phyloP scores from a whole-genome alignment of 1,284 basidiomycete genomes.

The Boletus smithii region DNA sequence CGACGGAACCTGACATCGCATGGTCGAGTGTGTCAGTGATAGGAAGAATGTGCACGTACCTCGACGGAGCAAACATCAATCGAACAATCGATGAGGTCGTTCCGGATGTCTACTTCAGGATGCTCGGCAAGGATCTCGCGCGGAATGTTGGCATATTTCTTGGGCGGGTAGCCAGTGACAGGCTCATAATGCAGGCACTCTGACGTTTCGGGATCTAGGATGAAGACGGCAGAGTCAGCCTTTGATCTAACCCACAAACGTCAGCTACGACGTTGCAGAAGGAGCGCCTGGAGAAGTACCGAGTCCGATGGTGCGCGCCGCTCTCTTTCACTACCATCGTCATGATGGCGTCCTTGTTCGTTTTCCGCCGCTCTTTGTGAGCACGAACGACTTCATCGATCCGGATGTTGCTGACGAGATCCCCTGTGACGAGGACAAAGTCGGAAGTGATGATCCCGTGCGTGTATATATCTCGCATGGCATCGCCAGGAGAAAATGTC shows the following conservation, averaged over 20 bases:
- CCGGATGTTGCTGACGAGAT: slow-evolving; percentile 91
- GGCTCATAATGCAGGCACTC: slow-evolving; percentile 81
- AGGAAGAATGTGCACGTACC: slow-evolving; percentile 37
- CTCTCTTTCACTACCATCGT: slow-evolving; percentile 88
- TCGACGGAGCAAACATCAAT: slow-evolving; percentile 94
- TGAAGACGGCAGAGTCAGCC: slow-evolving; percentile 71
- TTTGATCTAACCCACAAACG: slow-evolving; percentile 46
- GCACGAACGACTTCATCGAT: slow-evolving; percentile 85
- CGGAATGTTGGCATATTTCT: slow-evolving; percentile 58
- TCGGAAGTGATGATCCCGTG: slow-evolving; percentile 90
- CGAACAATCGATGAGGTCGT: slow-evolving; percentile 84
- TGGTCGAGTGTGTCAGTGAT: background rate
- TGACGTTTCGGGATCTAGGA: slow-evolving; percentile 69
- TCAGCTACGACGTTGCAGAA: slow-evolving; percentile 2
- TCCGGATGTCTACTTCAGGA: slow-evolving; percentile 77
- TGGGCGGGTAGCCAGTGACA: slow-evolving; percentile 61
- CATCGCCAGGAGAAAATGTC: slow-evolving; percentile 91
- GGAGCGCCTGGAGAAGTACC: slow-evolving; percentile 44
- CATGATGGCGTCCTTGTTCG: slow-evolving; percentile 94
- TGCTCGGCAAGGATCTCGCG: slow-evolving; percentile 67
- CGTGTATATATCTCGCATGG: slow-evolving; percentile 94
- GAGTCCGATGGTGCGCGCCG: slow-evolving; percentile 66
- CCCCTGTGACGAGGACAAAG: slow-evolving; percentile 92
- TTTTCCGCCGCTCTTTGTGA: slow-evolving; percentile 85
- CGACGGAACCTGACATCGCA: slow-evolving; percentile 74